Conservation (phyloP, 306 rosid genomes). For the Fragaria ananassa region DNA sequence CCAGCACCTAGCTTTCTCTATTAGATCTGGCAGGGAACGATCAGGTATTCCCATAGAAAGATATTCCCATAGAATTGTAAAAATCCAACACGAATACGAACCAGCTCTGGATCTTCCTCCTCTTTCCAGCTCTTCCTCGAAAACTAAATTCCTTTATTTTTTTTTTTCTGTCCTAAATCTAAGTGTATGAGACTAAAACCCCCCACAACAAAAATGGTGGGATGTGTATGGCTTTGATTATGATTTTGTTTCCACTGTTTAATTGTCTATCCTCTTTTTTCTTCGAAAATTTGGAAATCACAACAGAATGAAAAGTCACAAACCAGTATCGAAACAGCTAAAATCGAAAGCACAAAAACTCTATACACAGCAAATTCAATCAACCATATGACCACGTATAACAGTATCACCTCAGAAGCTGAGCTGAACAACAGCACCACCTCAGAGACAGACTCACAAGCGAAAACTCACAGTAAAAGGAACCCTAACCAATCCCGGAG, state of each 20-base stretch:
- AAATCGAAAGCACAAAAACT: conserved; percentile 27
- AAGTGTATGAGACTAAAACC: conserved; percentile 22
- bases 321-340: conserved; percentile 45
- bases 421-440: conserved; percentile 18
- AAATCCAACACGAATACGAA: conserved; percentile 37
- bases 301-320: conserved; percentile 1
- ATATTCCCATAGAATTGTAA: conserved; percentile 78
- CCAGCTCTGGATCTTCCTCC: conserved; percentile 21
- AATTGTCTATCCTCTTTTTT: background rate
- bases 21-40: conserved; percentile 63
- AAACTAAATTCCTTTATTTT: conserved; percentile 16
- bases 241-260: conserved; percentile 16
- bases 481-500: conserved; percentile 55
- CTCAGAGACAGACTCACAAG: background rate
- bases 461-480: background rate
- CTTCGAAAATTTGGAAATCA: conserved; percentile 35
- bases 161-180: conserved; percentile 32
- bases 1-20: conserved; percentile 66
- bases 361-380: conserved; percentile 52
- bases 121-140: conserved; percentile 18
- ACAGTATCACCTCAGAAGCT: background rate
- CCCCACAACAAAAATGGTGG: conserved; percentile 76
- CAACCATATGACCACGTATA: conserved; percentile 1
- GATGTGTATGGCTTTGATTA: conserved; percentile 28
- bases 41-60: conserved; percentile 98